Percentiles rank a stretch among this genome's conserved stretches.
These are phyloP conservation scores for Penicillium cinerascens DNA, from an alignment of 495 filamentous ascomycete species.

Conservation along the genomic window DNA sequence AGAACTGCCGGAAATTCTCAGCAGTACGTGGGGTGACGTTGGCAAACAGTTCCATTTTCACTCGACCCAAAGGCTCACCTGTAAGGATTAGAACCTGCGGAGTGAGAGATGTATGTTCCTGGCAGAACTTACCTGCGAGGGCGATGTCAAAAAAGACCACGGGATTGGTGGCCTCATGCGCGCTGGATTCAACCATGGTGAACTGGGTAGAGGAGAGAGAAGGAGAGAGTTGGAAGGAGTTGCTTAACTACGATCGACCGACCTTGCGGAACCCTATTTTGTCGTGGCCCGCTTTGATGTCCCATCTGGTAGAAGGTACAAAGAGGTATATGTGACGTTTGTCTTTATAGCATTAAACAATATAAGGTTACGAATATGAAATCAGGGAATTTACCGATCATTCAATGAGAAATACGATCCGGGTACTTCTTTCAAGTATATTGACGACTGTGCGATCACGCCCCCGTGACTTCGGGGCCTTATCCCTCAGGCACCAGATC, in stretches of 20 bases:
- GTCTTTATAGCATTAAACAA: not conserved
- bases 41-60: slow-evolving; percentile 92
- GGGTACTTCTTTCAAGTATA: not conserved
- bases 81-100: not conserved
- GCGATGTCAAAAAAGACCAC: slow-evolving; percentile 93
- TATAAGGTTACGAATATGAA: not conserved
- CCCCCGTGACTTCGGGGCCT: slow-evolving; percentile 12
- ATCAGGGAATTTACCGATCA: not conserved
- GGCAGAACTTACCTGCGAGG: slow-evolving; percentile 66
- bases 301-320: not conserved
- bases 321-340: not conserved
- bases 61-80: slow-evolving; percentile 88
- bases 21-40: slow-evolving; percentile 81
- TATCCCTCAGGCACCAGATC: slow-evolving; percentile 1
- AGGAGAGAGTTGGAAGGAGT: not conserved
- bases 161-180: slow-evolving; percentile 43
- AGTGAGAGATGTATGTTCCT: not conserved
- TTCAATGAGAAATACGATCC: not conserved
- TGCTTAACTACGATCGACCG: not conserved
- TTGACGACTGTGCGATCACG: not conserved
- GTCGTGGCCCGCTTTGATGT: not conserved
- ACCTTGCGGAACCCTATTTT: not conserved
- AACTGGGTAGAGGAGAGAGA: not conserved
- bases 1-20: slow-evolving; percentile 97
- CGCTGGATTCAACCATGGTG: slow-evolving; percentile 13